These are phyloP conservation scores for Tricholomella constricta DNA, from an alignment of 768 basidiomycete species.

Conservation along the genomic window DNA sequence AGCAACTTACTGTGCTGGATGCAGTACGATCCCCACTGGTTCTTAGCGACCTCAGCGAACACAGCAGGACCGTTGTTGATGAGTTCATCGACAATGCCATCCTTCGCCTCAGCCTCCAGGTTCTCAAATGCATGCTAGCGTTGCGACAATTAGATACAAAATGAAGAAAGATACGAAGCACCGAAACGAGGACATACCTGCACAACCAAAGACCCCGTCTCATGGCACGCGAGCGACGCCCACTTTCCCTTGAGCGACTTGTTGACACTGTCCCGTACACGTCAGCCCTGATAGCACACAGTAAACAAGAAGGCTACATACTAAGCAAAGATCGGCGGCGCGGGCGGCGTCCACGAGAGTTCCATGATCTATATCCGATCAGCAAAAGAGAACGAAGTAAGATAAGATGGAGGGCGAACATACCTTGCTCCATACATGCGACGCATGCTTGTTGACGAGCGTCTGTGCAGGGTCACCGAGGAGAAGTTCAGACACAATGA, in stretches of 20 bases:
- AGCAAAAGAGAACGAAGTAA: neutral
- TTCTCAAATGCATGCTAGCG: slow-evolving; percentile 89
- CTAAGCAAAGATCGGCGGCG: slow-evolving; percentile 88
- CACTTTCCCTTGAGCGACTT: slow-evolving; percentile 86
- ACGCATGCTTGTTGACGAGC: slow-evolving; percentile 87
- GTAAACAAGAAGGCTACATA: slow-evolving; percentile 36
- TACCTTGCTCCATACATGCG: slow-evolving; percentile 92
- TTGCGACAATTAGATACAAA: too few species aligned
- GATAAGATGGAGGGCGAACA: neutral
- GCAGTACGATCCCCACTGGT: slow-evolving; percentile 89
- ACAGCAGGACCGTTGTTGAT: slow-evolving; percentile 67
- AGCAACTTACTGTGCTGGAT: slow-evolving; percentile 73
- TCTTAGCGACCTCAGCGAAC: slow-evolving; percentile 80
- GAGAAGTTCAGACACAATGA: slow-evolving; percentile 84
- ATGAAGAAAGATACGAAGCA: neutral
- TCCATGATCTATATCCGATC: slow-evolving; percentile 72
- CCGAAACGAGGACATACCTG: slow-evolving; percentile 51
- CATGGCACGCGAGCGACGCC: slow-evolving; percentile 88
- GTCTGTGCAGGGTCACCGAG: slow-evolving; percentile 85
- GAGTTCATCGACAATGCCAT: slow-evolving; percentile 83
- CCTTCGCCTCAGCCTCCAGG: slow-evolving; percentile 79
- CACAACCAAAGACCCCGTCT: slow-evolving; percentile 86
- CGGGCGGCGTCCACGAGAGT: slow-evolving; percentile 82
- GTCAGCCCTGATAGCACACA: slow-evolving; percentile 7
- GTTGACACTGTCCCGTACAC: slow-evolving; percentile 66